Conservation (phyloP, 495 filamentous ascomycete genomes). For the Arthonia radiata region DNA sequence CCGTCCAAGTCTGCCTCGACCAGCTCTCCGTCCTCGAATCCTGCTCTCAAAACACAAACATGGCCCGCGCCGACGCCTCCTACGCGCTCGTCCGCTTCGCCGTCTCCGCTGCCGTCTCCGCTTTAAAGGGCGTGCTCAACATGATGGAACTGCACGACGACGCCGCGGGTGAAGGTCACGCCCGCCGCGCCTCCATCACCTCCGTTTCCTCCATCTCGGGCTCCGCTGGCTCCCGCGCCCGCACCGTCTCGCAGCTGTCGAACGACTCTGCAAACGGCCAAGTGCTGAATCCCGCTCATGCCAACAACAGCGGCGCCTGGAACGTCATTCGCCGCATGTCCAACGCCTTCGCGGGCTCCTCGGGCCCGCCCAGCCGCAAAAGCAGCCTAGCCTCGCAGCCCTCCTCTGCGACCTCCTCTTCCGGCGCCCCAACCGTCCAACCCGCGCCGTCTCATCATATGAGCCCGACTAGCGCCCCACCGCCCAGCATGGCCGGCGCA, state of each 20-base stretch:
- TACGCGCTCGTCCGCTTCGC: conserved; percentile 10
- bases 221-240: no score
- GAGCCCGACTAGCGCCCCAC: no score
- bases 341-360: not conserved
- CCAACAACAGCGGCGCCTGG: not conserved
- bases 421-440: no score
- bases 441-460: no score
- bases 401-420: no score
- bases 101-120: conserved; percentile 10
- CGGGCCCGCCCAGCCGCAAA: no score
- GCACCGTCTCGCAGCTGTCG: no score
- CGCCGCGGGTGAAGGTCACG: not conserved
- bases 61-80: conserved; percentile 12
- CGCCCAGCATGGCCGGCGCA: no score
- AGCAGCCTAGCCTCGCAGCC: no score
- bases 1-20: conserved; percentile 10
- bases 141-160: conserved; percentile 9
- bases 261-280: no score
- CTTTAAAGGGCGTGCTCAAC: conserved; percentile 12
- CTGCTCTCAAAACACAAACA: conserved; percentile 12
- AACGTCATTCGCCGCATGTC: not conserved
- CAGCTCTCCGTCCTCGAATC: conserved; percentile 11
- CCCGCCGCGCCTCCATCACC: not conserved
- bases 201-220: not conserved
- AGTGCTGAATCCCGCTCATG: no score